phyloP scores from a whole-genome alignment of 371 early-diverging fungal species.

The Dinochytrium kinnereticum region DNA sequence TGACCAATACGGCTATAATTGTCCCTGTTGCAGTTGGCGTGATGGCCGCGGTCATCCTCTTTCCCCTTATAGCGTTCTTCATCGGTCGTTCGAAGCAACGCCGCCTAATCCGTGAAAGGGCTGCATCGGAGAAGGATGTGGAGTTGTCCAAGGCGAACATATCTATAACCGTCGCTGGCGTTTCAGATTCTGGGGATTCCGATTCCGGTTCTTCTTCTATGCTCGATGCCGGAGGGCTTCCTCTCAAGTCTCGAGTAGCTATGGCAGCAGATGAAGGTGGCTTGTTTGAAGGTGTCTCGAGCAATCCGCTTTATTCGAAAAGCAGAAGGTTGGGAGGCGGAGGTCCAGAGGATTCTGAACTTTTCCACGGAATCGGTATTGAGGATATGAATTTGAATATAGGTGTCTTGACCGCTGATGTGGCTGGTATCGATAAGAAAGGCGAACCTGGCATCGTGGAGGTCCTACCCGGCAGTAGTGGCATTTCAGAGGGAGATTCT shows the following conservation, averaged over 20 bases:
- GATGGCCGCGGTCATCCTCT: not conserved
- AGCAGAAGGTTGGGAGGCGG: not conserved
- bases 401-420: not conserved
- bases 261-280: not conserved
- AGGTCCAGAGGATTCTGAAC: not conserved
- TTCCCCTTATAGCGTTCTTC: not conserved
- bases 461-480: too few relatives aligned
- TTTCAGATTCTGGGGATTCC: not conserved
- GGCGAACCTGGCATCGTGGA: not conserved
- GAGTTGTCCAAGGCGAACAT: too few relatives aligned
- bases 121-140: not conserved
- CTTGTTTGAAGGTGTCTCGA: not conserved
- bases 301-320: not conserved
- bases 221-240: not conserved
- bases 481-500: too few relatives aligned
- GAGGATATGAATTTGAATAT: not conserved
- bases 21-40: not conserved
- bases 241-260: not conserved
- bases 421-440: not conserved
- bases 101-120: not conserved
- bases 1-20: not conserved
- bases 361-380: not conserved
- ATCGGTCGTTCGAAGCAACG: not conserved
- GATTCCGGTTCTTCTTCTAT: not conserved
- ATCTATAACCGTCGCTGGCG: too few relatives aligned